Base-by-base conservation (phyloP, 2,329 filamentous ascomycete species). In the Talaromyces sp. region DNA sequence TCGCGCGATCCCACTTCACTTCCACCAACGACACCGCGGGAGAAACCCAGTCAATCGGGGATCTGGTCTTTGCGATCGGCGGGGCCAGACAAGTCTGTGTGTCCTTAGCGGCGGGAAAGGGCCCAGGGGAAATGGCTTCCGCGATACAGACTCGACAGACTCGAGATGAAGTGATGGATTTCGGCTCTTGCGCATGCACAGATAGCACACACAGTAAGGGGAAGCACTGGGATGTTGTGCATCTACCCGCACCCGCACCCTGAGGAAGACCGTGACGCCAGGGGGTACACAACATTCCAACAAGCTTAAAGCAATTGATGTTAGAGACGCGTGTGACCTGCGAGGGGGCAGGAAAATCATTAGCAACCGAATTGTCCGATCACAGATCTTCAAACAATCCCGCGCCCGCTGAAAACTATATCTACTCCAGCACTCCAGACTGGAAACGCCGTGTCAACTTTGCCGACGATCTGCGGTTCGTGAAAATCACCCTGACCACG, bases 211-310 rank as follows among this genome's bases (percentile, higher is more conserved):
- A 1, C 36, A 17, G 40, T 24, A 43, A 43, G 40, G 40, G 40
- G 16, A 24, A 17, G 10, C 20, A 42, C 24, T 27, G 4, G 4
- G 27, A 44, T 44, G 41, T 44, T 44, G 27, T 44, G 41, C 41
- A 20, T 44, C 17, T 32, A 44, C 41, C 41, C 27, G 39, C 14
- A 27, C 24, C 4, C 9, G 24, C 5, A 35, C 4, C 19, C 14
- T 32, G 27, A 19, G 32, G 30, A 44, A 37, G 30, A 22, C 11
- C 39, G 24, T 20, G 17, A 43, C 39, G 47, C 47, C n/a, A 44
- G 41, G 40, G 47, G 47, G 40, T 44, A 50, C 30, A 40, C 47
- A 16, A 39, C 47, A 44, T 50, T 50, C 47, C 33, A 19, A 11
- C 24, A 27, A 5, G n/a, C 19, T 3, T 14, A 24, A 10, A 29